Evolutionary conservation across 352 stramenopile genomes (phyloP).

Genomic region (Phytophthora boehmeriae): DNA sequence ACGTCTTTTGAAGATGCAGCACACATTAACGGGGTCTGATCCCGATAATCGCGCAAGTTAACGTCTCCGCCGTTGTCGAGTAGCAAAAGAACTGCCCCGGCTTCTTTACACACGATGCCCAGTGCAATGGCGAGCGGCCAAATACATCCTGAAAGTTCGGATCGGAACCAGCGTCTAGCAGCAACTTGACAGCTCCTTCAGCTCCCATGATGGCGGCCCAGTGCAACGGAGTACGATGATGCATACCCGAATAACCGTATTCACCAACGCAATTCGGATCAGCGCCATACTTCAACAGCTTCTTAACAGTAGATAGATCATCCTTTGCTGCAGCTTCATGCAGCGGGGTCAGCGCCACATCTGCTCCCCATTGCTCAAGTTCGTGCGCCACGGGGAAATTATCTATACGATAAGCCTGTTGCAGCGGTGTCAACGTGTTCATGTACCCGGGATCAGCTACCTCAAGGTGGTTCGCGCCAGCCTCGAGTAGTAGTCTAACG

Average conservation of each 20-base stretch:
- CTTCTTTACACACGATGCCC: conserved; percentile 66
- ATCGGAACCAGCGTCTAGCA: conserved; percentile 62
- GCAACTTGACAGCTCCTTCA: conserved; percentile 33
- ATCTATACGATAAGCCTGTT: conserved; percentile 65
- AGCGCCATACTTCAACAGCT: conserved; percentile 50
- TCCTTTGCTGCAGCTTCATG: conserved; percentile 66
- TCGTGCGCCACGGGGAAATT: conserved; percentile 68
- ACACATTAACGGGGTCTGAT: conserved; percentile 72
- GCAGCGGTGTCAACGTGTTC: conserved; percentile 71
- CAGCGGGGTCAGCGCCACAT: conserved; percentile 73
- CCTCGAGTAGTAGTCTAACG: conserved; percentile 57
- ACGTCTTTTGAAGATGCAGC: conserved; percentile 64
- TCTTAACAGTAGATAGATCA: conserved; percentile 38
- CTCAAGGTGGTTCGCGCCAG: conserved; percentile 72
- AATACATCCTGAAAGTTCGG: conserved; percentile 72
- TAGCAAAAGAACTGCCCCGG: conserved; percentile 51
- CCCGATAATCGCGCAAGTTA: conserved; percentile 55
- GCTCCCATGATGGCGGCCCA: conserved; percentile 70
- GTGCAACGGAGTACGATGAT: conserved; percentile 74
- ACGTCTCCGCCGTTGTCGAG: conserved; percentile 59
- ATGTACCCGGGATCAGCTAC: conserved; percentile 67
- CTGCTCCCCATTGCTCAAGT: conserved; percentile 72
- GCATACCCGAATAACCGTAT: conserved; percentile 66
- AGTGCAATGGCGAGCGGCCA: conserved; percentile 75
- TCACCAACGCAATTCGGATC: conserved; percentile 78